These are phyloP conservation scores for Cryphonectria carpinicola DNA, from an alignment of 2,329 filamentous ascomycete genomes.

Conservation along the genomic window DNA sequence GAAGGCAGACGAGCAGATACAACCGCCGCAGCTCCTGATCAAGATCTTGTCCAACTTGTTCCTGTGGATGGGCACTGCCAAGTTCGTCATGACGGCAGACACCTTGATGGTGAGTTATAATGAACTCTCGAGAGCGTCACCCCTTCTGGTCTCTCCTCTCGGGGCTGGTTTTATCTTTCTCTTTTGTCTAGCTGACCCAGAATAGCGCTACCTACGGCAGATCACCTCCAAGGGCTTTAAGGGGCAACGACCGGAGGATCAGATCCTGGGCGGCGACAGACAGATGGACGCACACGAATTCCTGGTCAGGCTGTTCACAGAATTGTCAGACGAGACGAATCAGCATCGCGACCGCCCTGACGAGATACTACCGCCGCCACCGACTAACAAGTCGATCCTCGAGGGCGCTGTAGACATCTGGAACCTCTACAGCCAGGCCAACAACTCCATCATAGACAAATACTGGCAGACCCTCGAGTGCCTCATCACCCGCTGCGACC, in stretches of 20 bases:
- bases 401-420: slow-evolving; percentile 75
- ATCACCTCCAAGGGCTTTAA: slow-evolving; percentile 53
- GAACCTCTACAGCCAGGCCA: slow-evolving; percentile 69
- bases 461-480: slow-evolving; percentile 80
- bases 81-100: slow-evolving; percentile 57
- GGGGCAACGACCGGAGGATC: slow-evolving; percentile 38
- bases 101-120: slow-evolving; percentile 57
- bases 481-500: slow-evolving; percentile 70
- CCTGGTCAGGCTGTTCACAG: slow-evolving; percentile 78
- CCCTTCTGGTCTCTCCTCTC: too few species aligned
- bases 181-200: not conserved
- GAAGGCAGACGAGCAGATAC: slow-evolving; percentile 60
- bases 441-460: slow-evolving; percentile 76
- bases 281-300: slow-evolving; percentile 96
- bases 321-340: slow-evolving; percentile 87
- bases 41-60: slow-evolving; percentile 64
- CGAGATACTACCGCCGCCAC: slow-evolving; percentile 31
- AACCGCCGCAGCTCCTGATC: slow-evolving; percentile 62
- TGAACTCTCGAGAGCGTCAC: not conserved
- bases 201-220: slow-evolving; percentile 64
- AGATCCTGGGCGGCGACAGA: slow-evolving; percentile 67
- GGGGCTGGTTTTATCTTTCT: not conserved
- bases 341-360: slow-evolving; percentile 47
- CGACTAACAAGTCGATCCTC: slow-evolving; percentile 37
- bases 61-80: slow-evolving; percentile 58